phyloP scores from a whole-genome alignment of 2,329 filamentous ascomycete genomes.

The Gaeumannomyces tritici region DNA sequence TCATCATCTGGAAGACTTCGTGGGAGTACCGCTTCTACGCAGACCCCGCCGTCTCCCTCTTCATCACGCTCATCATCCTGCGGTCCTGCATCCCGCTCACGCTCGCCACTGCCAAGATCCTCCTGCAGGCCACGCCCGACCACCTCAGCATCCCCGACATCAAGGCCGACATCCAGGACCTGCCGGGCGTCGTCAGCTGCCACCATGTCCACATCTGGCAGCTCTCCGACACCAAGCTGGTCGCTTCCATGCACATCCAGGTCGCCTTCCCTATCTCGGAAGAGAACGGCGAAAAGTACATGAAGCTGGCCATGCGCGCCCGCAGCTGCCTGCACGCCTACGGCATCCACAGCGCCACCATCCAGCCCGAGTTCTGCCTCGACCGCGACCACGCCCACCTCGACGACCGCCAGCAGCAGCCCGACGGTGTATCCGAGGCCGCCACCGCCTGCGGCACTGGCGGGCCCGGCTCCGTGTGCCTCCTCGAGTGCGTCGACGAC shows the following conservation, averaged over 20 bases:
- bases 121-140: slow-evolving; percentile 87
- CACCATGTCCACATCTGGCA: slow-evolving; percentile 99
- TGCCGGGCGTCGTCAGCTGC: slow-evolving; percentile 80
- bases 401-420: slow-evolving; percentile 22
- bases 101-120: slow-evolving; percentile 71
- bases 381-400: slow-evolving; percentile 33
- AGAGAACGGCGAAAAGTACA: slow-evolving; percentile 71
- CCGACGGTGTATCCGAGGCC: background rate
- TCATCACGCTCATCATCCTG: slow-evolving; percentile 78
- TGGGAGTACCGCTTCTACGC: slow-evolving; percentile 78
- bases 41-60: slow-evolving; percentile 82
- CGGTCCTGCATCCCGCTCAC: slow-evolving; percentile 71
- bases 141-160: slow-evolving; percentile 85
- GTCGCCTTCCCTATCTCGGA: slow-evolving; percentile 84
- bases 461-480: slow-evolving; percentile 20
- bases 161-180: slow-evolving; percentile 76
- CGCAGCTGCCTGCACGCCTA: slow-evolving; percentile 87
- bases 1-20: slow-evolving; percentile 84
- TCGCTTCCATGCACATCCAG: slow-evolving; percentile 89
- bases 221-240: slow-evolving; percentile 85
- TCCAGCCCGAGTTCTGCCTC: slow-evolving; percentile 81
- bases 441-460: slow-evolving; percentile 11
- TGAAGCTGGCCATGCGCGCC: slow-evolving; percentile 76
- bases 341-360: slow-evolving; percentile 93
- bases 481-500: slow-evolving; percentile 43